phyloP scores from a whole-genome alignment of 2,329 filamentous ascomycete species.

The Emydomyces testavorans region DNA sequence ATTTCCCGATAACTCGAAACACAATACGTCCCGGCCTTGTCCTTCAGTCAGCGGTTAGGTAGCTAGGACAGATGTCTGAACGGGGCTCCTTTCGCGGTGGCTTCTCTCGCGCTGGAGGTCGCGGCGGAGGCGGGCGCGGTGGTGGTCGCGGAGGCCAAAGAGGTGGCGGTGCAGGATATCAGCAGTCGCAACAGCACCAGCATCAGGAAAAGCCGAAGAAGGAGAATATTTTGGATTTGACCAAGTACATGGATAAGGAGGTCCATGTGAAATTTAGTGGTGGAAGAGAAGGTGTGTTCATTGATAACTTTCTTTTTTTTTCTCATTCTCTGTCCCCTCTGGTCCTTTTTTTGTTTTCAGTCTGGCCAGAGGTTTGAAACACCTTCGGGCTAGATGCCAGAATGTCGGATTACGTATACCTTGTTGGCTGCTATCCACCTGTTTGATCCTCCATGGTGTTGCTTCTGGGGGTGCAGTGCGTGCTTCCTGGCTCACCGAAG shows the following conservation, averaged over 20 bases:
- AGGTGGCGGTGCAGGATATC: constrained; percentile 35
- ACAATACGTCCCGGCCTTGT: neutral
- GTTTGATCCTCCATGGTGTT: no score
- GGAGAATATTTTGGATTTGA: constrained; percentile 92
- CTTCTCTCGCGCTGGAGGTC: constrained; percentile 37
- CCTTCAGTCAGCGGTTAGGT: no score
- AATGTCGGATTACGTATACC: no score
- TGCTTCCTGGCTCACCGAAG: no score
- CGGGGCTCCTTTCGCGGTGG: constrained; percentile 47
- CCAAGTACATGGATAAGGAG: constrained; percentile 94
- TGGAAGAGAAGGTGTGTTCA: constrained; percentile 71
- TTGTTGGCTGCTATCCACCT: no score
- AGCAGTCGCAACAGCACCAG: constrained; percentile 39
- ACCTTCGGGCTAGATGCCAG: no score
- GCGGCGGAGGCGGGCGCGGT: constrained; percentile 29
- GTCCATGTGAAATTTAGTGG: constrained; percentile 96
- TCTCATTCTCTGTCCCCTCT: neutral
- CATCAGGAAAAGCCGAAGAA: constrained; percentile 77
- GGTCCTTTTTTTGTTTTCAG: no score
- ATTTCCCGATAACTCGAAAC: neutral
- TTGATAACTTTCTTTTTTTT: constrained; percentile 5
- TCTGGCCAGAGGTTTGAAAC: no score
- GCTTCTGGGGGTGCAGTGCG: no score
- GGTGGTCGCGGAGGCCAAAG: constrained; percentile 38
- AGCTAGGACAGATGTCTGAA: constrained; percentile 35